phyloP scores from a whole-genome alignment of 108 stramenopile species.

The Conticribra weissflogii region DNA sequence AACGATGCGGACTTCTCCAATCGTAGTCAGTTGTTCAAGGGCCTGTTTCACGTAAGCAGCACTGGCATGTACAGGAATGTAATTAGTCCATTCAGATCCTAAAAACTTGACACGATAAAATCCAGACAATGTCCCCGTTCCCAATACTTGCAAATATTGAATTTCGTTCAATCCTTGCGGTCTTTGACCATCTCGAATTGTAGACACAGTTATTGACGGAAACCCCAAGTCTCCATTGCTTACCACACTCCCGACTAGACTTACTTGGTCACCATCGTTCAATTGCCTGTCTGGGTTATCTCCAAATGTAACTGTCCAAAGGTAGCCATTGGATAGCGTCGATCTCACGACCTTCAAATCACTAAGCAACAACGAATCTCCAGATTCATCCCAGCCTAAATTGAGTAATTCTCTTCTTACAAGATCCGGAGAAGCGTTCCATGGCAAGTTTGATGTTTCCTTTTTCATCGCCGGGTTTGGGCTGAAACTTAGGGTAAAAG shows the following conservation, averaged over 20 bases:
- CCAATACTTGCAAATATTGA: slow-evolving; percentile 56
- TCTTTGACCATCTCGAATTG: slow-evolving; percentile 44
- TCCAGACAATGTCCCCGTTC: slow-evolving; percentile 43
- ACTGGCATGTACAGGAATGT: slow-evolving; percentile 51
- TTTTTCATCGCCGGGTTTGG: slow-evolving; percentile 46
- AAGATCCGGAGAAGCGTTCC: slow-evolving; percentile 55
- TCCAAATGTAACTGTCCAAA: slow-evolving; percentile 69
- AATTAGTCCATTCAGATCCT: slow-evolving; percentile 53
- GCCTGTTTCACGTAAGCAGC: slow-evolving; percentile 66
- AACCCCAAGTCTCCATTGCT: slow-evolving; percentile 41
- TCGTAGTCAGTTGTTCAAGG: slow-evolving; percentile 53
- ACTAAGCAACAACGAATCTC: slow-evolving; percentile 39
- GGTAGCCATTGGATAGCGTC: slow-evolving; percentile 57
- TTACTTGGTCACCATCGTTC: slow-evolving; percentile 63
- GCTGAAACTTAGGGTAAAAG: slow-evolving; percentile 57
- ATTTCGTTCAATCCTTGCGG: slow-evolving; percentile 44
- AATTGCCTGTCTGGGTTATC: slow-evolving; percentile 35
- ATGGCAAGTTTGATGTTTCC: slow-evolving; percentile 53
- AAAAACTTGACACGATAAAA: slow-evolving; percentile 65
- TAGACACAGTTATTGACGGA: slow-evolving; percentile 46
- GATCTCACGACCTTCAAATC: slow-evolving; percentile 52
- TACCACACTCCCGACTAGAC: slow-evolving; percentile 33
- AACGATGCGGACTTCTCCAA: slow-evolving; percentile 42
- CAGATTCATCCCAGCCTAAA: slow-evolving; percentile 56
- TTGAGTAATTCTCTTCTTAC: slow-evolving; percentile 62